Conservation (phyloP, 2,329 filamentous ascomycete genomes). For the Alternaria rosae region DNA sequence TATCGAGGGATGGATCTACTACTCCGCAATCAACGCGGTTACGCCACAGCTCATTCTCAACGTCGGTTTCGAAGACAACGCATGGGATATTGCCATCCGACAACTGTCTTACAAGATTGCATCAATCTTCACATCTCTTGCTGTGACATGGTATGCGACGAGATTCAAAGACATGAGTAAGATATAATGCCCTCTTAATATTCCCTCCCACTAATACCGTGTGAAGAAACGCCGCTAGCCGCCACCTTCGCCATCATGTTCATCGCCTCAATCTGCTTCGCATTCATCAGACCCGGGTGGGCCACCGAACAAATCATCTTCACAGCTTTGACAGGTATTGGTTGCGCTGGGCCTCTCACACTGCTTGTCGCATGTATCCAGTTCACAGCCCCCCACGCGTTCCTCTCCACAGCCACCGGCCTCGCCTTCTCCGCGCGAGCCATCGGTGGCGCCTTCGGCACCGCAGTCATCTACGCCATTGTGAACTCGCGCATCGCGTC, state of each 20-base stretch:
- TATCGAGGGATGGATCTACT: conserved; percentile 66
- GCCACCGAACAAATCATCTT: conserved; percentile 35
- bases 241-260: conserved; percentile 41
- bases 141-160: conserved; percentile 39
- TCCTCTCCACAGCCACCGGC: conserved; percentile 41
- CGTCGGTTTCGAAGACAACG: conserved; percentile 39
- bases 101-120: conserved; percentile 41
- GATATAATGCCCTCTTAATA: neutral
- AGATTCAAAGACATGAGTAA: conserved; percentile 39
- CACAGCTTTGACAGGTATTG: conserved; percentile 37
- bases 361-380: conserved; percentile 43
- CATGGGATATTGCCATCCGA: conserved; percentile 41
- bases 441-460: conserved; percentile 43
- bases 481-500: conserved; percentile 33
- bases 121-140: conserved; percentile 27
- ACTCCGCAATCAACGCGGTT: conserved; percentile 44
- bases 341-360: conserved; percentile 39
- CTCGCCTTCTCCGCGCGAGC: conserved; percentile 44
- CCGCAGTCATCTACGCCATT: conserved; percentile 41
- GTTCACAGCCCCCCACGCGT: conserved; percentile 42
- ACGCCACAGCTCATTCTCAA: conserved; percentile 44
- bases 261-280: conserved; percentile 35
- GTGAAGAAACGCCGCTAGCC: conserved; percentile 32
- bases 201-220: neutral
- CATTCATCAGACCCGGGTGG: conserved; percentile 36